A percentile compares a stretch with the other conserved stretches of the same genome.
These are phyloP conservation scores for Ophiocordyceps unilateralis DNA, from an alignment of 2,329 filamentous ascomycete species.

Conservation along the genomic window DNA sequence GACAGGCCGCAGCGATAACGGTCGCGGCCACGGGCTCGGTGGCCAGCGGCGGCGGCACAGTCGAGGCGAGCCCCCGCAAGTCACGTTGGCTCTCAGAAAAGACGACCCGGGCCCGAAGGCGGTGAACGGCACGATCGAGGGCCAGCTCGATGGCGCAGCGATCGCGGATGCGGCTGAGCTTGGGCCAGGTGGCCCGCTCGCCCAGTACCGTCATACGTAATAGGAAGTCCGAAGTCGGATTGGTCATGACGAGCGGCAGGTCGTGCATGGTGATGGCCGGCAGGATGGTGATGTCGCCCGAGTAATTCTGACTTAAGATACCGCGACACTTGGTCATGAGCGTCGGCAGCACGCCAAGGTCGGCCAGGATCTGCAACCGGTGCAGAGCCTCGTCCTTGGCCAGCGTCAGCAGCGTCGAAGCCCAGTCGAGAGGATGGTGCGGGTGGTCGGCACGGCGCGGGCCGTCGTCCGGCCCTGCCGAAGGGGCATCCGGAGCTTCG, in stretches of 20 bases:
- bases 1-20: neutral
- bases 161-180: conserved; percentile 68
- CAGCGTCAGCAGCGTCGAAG: conserved; percentile 50
- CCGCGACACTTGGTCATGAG: conserved; percentile 62
- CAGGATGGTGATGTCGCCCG: conserved; percentile 86
- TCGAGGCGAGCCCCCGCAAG: conserved; percentile 26
- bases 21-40: neutral
- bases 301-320: conserved; percentile 79
- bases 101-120: conserved; percentile 47
- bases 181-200: conserved; percentile 82
- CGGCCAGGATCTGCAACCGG: conserved; percentile 61
- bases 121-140: conserved; percentile 57
- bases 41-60: neutral
- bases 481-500: neutral
- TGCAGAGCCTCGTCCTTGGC: conserved; percentile 69
- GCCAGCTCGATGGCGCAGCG: conserved; percentile 80
- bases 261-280: conserved; percentile 62
- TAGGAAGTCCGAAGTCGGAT: conserved; percentile 82
- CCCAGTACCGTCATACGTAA: conserved; percentile 57
- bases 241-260: conserved; percentile 60
- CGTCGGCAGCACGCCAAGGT: conserved; percentile 66
- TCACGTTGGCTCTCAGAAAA: conserved; percentile 51
- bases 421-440: conserved; percentile 34
- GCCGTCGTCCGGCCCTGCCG: conserved; percentile 18
- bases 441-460: conserved; percentile 7